Evolutionary conservation across 2,329 filamentous ascomycete genomes (phyloP), one percentile per base, ranked within the genome.

Genomic region (Aspergillus bombycis): DNA sequence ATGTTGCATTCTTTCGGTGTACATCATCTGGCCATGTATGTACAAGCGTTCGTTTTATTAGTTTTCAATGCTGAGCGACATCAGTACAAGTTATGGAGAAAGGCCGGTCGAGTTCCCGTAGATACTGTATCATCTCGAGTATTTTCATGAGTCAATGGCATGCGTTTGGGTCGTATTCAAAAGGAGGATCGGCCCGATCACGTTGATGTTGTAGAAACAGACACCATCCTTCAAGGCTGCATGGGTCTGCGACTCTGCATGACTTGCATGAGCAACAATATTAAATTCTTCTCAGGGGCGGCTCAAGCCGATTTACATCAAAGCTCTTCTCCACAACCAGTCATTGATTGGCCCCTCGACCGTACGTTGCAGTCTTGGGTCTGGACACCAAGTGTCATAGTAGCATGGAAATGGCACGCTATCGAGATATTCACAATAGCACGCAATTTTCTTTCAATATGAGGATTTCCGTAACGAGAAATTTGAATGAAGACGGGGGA

Each of bases 401-500:
- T 59, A 32, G 23, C 46, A 53, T 43, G 36, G 16, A 30, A 53
- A 50, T 36, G 45, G 45, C 45, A 58, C 57, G 45, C 34, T 58
- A 58, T 52, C 43, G 10, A 21, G 32, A 43, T 16, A 30, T 30
- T 30, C 21, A 50, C 32, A 8, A n/a, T 26, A 61, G 59, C 59
- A 61, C 59, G 59, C 59, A 55, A 61, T 61, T 34, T 36, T 54
- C n/a, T 41, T 30, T 45, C 45, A 10, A 26, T 14, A 61, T 61
- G 59, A 61, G 52, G 28, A 32, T 23, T 57, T 48, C 14, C 30
- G 19, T 14, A 52, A 48, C 23, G 12, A 48, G 23, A 16, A 14
- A 21, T 4, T 30, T 34, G 38, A 41, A 41, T 28, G 30, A 7
- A 41, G 34, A n/a, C 3, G 16, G 30, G 14, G 26, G 23, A 4